These are phyloP conservation scores for Metarhizium rileyi DNA, from an alignment of 2,329 filamentous ascomycete genomes.

Conservation along the genomic window DNA sequence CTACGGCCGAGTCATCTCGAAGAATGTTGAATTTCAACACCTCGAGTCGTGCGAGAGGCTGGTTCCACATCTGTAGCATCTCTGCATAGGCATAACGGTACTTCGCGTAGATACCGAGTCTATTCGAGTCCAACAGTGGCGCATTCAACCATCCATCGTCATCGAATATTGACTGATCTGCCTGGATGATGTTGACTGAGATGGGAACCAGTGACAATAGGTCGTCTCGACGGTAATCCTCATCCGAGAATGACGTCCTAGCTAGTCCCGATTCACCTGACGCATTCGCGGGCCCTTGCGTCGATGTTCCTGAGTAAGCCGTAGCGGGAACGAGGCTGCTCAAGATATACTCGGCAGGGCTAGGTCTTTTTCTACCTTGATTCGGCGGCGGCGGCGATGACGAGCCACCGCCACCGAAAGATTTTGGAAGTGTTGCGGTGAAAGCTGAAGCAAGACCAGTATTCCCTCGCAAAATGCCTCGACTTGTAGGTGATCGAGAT, in stretches of 20 bases:
- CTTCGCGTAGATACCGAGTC: slow-evolving; percentile 40
- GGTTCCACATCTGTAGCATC: slow-evolving; percentile 56
- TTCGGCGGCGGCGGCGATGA: slow-evolving; percentile 38
- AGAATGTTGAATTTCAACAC: slow-evolving; percentile 61
- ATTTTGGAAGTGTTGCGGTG: slow-evolving; percentile 43
- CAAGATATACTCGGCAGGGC: slow-evolving; percentile 52
- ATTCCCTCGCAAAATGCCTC: slow-evolving; percentile 43
- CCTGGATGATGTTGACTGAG: slow-evolving; percentile 42
- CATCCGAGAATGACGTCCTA: slow-evolving; percentile 44
- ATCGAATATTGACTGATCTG: slow-evolving; percentile 57
- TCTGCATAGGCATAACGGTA: slow-evolving; percentile 61
- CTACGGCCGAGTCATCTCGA: slow-evolving; percentile 31
- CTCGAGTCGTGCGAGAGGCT: slow-evolving; percentile 53
- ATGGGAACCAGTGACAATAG: slow-evolving; percentile 38
- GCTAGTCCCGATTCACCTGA: slow-evolving; percentile 35
- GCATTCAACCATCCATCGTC: slow-evolving; percentile 56
- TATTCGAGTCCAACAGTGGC: slow-evolving; percentile 45
- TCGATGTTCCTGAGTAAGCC: slow-evolving; percentile 28
- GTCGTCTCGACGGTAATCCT: slow-evolving; percentile 39
- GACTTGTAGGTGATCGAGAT: slow-evolving; percentile 50
- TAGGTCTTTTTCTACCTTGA: slow-evolving; percentile 42
- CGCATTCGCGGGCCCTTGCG: slow-evolving; percentile 38
- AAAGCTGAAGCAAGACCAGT: slow-evolving; percentile 46
- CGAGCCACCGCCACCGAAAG: slow-evolving; percentile 27
- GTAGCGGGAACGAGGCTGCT: slow-evolving; percentile 40